Evolutionary conservation across 805 yeast species (phyloP), one percentile per base, ranked within the genome.

Genomic region (Teunomyces atbi): DNA sequence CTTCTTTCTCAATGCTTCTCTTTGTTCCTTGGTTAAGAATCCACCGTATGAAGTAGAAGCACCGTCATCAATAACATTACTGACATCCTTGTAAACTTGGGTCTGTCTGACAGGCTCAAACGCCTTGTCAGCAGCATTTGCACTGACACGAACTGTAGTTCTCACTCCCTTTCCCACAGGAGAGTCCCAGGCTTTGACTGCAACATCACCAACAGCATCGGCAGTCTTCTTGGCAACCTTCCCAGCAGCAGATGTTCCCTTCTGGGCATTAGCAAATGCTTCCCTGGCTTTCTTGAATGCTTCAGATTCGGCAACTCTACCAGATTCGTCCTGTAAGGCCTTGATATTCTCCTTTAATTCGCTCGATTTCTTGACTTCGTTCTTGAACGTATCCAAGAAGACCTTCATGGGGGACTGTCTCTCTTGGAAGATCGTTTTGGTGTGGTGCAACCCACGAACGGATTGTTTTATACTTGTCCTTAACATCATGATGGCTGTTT

Each of bases 271-370:
- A 46, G 86, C 86, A 57, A 85, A 89, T 0, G 99, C 99, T 50
- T 90, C 97, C 61, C 86, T 85, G 28, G 99, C 99, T 59, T 79
- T 82, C 65, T 85, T 88, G 72, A 88, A 91, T 2, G 98, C 96
- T 45, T 90, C 97, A 42, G 94, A 84, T 57, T 94, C 98, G 27
- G 96, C 89, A 65, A 94, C 78, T 58, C 90, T 82, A 34, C 96
- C 98, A 3, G 97, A 89, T 55, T 95, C 98, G 68, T 91, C 97
- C 64, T 89, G 96, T 45, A 94, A 77, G 12, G 96, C 96, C 68
- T 92, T 94, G 62, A 94, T 89, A 58, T 90, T 89, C 46, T 89
- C 90, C 61, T 91, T 95, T 49, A 94, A 77, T 65, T 94, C 98
- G 60, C 79, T 78, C 42, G 90, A 84, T 65, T 94, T 92, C 64